phyloP scores from a whole-genome alignment of 495 filamentous ascomycete species.

The Hypoxylon trugodes region DNA sequence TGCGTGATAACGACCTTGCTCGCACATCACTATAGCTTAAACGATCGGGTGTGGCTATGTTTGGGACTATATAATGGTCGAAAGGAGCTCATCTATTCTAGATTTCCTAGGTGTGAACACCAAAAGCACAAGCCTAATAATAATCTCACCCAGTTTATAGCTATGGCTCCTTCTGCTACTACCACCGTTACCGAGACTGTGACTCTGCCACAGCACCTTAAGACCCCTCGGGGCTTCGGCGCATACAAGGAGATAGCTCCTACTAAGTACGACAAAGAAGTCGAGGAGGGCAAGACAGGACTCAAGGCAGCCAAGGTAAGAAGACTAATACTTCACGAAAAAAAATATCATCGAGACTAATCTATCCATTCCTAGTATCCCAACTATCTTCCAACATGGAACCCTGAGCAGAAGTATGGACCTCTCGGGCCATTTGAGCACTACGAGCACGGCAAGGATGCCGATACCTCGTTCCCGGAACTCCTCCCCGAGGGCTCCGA shows the following conservation, averaged over 20 bases:
- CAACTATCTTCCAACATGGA: slow-evolving; percentile 81
- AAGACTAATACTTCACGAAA: not conserved
- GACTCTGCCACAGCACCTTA: slow-evolving; percentile 47
- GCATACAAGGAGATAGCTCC: slow-evolving; percentile 69
- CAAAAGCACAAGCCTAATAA: no score
- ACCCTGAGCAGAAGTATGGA: slow-evolving; percentile 65
- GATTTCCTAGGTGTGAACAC: not conserved
- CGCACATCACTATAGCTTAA: slow-evolving; percentile 41
- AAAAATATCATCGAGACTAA: not conserved
- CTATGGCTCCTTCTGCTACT: slow-evolving; percentile 65
- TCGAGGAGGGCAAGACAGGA: slow-evolving; percentile 56
- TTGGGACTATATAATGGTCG: slow-evolving; percentile 21
- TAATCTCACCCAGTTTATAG: slow-evolving; percentile 20
- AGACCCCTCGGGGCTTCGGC: slow-evolving; percentile 53
- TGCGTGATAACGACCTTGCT: slow-evolving; percentile 43
- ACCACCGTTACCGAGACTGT: slow-evolving; percentile 53
- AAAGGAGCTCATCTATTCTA: not conserved
- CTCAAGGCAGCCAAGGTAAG: slow-evolving; percentile 54
- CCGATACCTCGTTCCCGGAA: slow-evolving; percentile 72
- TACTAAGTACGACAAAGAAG: slow-evolving; percentile 60
- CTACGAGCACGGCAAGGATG: slow-evolving; percentile 75
- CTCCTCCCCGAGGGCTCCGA: slow-evolving; percentile 64
- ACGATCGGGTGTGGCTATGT: not conserved
- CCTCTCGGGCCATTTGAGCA: slow-evolving; percentile 75
- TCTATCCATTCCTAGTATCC: slow-evolving; percentile 64